A percentile compares a stretch with the other conserved stretches of the same genome.
These are phyloP conservation scores for Digitaria exilis DNA, from an alignment of 202 grass and related monocot species.

Conservation along the genomic window DNA sequence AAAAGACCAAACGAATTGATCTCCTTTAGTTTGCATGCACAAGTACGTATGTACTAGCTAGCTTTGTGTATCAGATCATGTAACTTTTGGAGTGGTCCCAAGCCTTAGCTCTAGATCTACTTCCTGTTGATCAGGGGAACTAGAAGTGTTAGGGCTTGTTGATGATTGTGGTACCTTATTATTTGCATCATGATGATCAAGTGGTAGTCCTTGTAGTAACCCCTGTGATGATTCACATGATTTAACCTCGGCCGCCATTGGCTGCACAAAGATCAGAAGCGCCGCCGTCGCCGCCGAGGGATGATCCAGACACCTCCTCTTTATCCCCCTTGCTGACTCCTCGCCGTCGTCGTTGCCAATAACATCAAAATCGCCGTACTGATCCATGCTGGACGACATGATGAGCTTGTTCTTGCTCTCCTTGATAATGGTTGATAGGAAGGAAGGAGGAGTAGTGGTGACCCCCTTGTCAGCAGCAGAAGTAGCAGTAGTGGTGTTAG, in stretches of 20 bases:
- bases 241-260: background rate
- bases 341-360: background rate
- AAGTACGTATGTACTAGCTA: background rate
- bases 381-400: constrained; percentile 27
- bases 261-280: constrained; percentile 28
- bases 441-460: background rate
- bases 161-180: constrained; percentile 47
- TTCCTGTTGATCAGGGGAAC: constrained; percentile 31
- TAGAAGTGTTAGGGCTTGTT: constrained; percentile 46
- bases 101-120: constrained; percentile 88
- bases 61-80: constrained; percentile 23
- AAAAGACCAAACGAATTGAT: background rate
- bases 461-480: background rate
- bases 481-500: background rate
- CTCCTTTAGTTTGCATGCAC: constrained; percentile 13
- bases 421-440: constrained; percentile 30
- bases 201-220: background rate
- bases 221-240: background rate
- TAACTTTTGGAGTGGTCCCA: constrained; percentile 53
- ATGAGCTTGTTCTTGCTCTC: constrained; percentile 38
- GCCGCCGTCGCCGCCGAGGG: background rate
- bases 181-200: constrained; percentile 26
- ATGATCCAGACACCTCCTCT: constrained; percentile 47
- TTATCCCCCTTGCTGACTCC: constrained; percentile 16
- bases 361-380: background rate